Conservation (phyloP, 148 eudicot genomes). For the Amaranthus cruentus region DNA sequence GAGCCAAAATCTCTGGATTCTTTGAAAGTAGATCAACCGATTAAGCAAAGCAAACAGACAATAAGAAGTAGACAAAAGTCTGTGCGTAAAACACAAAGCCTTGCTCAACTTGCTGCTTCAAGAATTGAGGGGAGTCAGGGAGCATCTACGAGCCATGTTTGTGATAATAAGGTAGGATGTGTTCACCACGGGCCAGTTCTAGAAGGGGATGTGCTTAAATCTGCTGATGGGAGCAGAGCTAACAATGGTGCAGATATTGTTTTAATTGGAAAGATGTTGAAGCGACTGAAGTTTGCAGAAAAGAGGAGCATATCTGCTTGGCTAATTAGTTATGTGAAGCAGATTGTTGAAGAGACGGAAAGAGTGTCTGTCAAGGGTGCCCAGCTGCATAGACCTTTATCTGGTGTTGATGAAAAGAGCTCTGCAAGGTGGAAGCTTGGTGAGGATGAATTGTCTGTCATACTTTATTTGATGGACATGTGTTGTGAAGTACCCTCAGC, state of each 20-base stretch:
- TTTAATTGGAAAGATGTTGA: slow-evolving; percentile 61
- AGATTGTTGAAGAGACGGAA: slow-evolving; percentile 72
- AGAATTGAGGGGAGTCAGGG: slow-evolving; percentile 97
- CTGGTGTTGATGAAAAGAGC: slow-evolving; percentile 62
- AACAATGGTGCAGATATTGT: slow-evolving; percentile 46
- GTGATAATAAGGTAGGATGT: slow-evolving; percentile 77
- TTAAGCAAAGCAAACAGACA: slow-evolving; percentile 74
- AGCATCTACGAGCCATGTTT: slow-evolving; percentile 96
- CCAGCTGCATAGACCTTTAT: slow-evolving; percentile 44
- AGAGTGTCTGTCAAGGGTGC: slow-evolving; percentile 47
- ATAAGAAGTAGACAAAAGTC: slow-evolving; percentile 81
- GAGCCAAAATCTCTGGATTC: slow-evolving; percentile 53
- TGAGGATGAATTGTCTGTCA: slow-evolving; percentile 84
- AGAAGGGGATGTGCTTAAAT: slow-evolving; percentile 54
- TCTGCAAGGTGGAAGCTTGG: slow-evolving; percentile 76
- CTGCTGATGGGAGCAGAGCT: slow-evolving; percentile 33
- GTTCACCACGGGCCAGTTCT: slow-evolving; percentile 64
- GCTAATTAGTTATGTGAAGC: slow-evolving; percentile 61
- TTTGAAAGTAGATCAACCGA: slow-evolving; percentile 61
- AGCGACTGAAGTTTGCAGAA: slow-evolving; percentile 59
- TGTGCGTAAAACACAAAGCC: slow-evolving; percentile 93
- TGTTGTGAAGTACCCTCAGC: slow-evolving; percentile 70
- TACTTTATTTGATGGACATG: slow-evolving; percentile 75
- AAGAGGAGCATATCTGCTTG: slow-evolving; percentile 67
- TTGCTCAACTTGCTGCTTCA: slow-evolving; percentile 82